A percentile compares a stretch with the other conserved stretches of the same genome.
Conservation (phyloP, 1,139 yeast species). For the Spathaspora sp. region DNA sequence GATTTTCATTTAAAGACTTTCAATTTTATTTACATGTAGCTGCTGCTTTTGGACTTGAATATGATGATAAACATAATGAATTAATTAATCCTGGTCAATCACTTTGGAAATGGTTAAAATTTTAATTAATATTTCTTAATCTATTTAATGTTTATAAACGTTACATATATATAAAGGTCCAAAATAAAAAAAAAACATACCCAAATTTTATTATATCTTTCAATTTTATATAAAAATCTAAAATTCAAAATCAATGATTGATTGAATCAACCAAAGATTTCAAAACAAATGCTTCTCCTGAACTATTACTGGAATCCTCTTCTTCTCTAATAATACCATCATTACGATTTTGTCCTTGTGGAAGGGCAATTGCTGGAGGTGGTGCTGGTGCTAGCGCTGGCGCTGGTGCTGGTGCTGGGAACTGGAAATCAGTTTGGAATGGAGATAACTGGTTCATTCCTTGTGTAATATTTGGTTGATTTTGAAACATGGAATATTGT, state of each 20-base stretch:
- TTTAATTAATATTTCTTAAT: background rate
- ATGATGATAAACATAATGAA: conserved; percentile 44
- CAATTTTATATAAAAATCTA: background rate
- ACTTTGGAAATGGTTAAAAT: conserved; percentile 50
- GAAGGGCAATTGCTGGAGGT: background rate
- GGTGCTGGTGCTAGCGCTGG: no score
- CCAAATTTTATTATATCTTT: background rate
- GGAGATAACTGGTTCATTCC: conserved; percentile 5
- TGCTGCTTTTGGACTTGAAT: conserved; percentile 32
- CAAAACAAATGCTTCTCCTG: conserved; percentile 38
- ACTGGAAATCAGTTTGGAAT: conserved; percentile 5
- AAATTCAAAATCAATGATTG: conserved; percentile 22
- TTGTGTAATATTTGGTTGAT: conserved; percentile 2
- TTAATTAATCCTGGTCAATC: conserved; percentile 54
- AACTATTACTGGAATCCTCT: conserved; percentile 11
- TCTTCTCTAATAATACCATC: conserved; percentile 9
- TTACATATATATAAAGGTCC: background rate
- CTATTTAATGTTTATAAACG: background rate
- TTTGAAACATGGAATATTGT: background rate
- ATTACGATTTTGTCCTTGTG: conserved; percentile 1
- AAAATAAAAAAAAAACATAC: background rate
- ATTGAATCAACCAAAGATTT: conserved; percentile 47
- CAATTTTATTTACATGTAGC: conserved; percentile 29
- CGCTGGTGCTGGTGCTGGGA: no score
- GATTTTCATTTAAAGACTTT: conserved; percentile 23